Base-by-base conservation (phyloP, 1,284 basidiomycete genomes). In the Ustilago cynodontis region DNA sequence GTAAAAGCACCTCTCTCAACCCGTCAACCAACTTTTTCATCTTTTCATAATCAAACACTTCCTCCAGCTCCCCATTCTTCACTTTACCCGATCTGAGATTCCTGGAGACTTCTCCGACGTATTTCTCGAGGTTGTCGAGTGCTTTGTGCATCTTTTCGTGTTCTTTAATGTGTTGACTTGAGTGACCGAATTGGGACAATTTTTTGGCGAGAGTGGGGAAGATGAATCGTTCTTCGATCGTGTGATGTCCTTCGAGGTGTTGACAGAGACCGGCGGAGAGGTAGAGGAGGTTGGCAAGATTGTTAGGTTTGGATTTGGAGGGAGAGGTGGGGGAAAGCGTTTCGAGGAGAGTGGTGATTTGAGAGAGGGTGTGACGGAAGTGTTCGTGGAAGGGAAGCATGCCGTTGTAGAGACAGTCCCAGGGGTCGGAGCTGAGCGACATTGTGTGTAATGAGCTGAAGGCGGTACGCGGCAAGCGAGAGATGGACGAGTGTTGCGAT, bases 221-320 rank as follows among this genome's bases (percentile, higher is more conserved):
- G 60, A 84, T 77, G 63, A 73, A 68, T 3, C 65, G 59, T 28
- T 84, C 82, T 57, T 84, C 82, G 56, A 84, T 84, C 4, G 29
- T 57, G 51, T 84, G 82, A 51, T 84, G 82, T 52, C 60, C 72
- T 24, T 82, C 80, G 45, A 84, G 71, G 31, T 66, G 58, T 31
- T 50, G 54, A 31, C 66, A 64, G 18, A 81, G 63, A 1, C 47
- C 22, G 6, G 61, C 33, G 20, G 53, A 60, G 52, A 60, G 45
- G 39, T 65, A 63, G 26, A 82, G 65, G 1, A 80, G 37, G 16
- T 61, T 50, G 20, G 64, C 54, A 9, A 77, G 59, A 22, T 60
- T 58, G 20, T 58, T 35, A 22, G 52, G 11, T 31, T 72, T 67
- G 57, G 22, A 50, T 22, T 65, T 67, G 26, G 67, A 54, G 1